Evolutionary conservation across 306 rosid genomes (phyloP).

Genomic region (Cicer pinnatifidum): DNA sequence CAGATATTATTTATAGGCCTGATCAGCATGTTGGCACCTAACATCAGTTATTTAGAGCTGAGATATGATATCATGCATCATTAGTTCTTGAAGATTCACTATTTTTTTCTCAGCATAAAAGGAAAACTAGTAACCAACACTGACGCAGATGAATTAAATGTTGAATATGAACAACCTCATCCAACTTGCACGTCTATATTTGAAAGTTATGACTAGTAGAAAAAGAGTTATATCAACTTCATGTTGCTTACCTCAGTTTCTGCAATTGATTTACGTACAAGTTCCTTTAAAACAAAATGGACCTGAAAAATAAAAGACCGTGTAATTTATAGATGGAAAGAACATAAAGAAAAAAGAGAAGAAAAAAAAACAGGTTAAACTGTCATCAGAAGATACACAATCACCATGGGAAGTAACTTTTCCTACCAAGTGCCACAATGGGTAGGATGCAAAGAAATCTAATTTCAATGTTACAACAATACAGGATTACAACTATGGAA

Average conservation of each 20-base stretch:
- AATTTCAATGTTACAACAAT: conserved; percentile 19
- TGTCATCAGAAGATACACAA: not conserved
- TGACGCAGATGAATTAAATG: conserved; percentile 1
- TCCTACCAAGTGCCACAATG: conserved; percentile 20
- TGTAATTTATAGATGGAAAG: conserved; percentile 22
- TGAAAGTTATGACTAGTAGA: conserved; percentile 13
- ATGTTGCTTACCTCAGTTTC: conserved; percentile 77
- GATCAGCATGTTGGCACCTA: not conserved
- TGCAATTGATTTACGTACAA: conserved; percentile 90
- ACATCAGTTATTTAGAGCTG: conserved; percentile 11
- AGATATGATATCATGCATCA: conserved; percentile 33
- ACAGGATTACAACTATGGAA: conserved; percentile 14
- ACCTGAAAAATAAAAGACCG: conserved; percentile 62
- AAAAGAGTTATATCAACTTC: conserved; percentile 24
- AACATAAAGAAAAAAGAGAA: conserved; percentile 16
- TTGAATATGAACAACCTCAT: conserved; percentile 16
- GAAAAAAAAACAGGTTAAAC: conserved; percentile 21
- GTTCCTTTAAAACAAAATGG: conserved; percentile 92
- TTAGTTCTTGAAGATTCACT: conserved; percentile 32
- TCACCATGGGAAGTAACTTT: not conserved
- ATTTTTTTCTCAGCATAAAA: conserved; percentile 21
- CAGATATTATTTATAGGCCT: conserved; percentile 19
- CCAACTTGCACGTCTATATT: conserved; percentile 16
- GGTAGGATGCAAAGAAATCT: conserved; percentile 2
- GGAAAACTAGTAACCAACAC: conserved; percentile 15